Conservation (phyloP, 2,329 filamentous ascomycete species). For the Talaromyces piceae region DNA sequence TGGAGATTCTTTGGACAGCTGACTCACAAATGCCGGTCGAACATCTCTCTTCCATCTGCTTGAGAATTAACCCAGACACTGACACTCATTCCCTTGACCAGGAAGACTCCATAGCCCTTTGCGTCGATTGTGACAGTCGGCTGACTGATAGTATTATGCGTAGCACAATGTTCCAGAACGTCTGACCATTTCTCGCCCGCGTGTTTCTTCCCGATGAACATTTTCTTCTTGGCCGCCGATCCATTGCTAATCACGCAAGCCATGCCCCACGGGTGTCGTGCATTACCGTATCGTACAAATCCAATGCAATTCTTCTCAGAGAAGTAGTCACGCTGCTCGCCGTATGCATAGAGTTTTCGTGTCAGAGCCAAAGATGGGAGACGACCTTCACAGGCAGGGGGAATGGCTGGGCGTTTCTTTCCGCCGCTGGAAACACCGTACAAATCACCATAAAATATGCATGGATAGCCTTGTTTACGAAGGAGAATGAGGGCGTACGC, state of each 20-base stretch:
- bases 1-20: neutral
- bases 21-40: slow-evolving; percentile 38
- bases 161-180: slow-evolving; percentile 45
- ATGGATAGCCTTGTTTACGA: slow-evolving; percentile 55
- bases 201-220: slow-evolving; percentile 55
- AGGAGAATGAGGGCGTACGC: slow-evolving; percentile 67
- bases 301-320: slow-evolving; percentile 55
- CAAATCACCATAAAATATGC: slow-evolving; percentile 63
- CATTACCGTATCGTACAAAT: slow-evolving; percentile 46
- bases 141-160: neutral
- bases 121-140: slow-evolving; percentile 41
- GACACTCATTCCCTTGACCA: slow-evolving; percentile 47
- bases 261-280: slow-evolving; percentile 43
- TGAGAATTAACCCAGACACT: slow-evolving; percentile 55
- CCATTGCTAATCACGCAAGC: slow-evolving; percentile 53
- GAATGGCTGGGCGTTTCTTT: slow-evolving; percentile 10
- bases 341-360: slow-evolving; percentile 60
- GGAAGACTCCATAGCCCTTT: slow-evolving; percentile 54
- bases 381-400: slow-evolving; percentile 42
- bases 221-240: slow-evolving; percentile 45
- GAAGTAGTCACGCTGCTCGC: slow-evolving; percentile 57
- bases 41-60: slow-evolving; percentile 44
- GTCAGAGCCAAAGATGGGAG: slow-evolving; percentile 55
- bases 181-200: slow-evolving; percentile 59
- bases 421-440: slow-evolving; percentile 52